Evolutionary conservation across 1,284 basidiomycete genomes (phyloP), one percentile per base, ranked within the genome.

Genomic region (Cryptococcus sp.): DNA sequence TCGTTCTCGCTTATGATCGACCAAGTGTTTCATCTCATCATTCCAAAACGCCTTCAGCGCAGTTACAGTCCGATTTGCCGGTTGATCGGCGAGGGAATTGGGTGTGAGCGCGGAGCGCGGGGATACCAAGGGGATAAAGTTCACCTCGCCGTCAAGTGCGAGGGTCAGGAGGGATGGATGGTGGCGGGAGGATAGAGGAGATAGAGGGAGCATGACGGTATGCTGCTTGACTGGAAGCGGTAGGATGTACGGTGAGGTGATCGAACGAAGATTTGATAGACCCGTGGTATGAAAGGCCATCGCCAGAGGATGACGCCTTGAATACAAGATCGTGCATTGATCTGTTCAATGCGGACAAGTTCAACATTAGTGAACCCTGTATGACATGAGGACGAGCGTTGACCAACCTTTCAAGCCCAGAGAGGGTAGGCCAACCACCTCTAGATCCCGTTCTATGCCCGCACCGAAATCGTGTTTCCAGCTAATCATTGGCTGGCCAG

Each of bases 391-490:
- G 40, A 16, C 13, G 25, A 4, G 30, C 52, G n/a, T 52, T 35
- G 30, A 35, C 30, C 30, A 5, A 61, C 59, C 59, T 54, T 54
- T 57, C 5, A 5, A n/a, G 16, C 39, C 43, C 27, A 55, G 11
- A 22, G 52, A 45, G 19, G 60, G 56, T 0, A 70, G 20, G 2
- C 65, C 22, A 0, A 47, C 20, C 15, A 72, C 19, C 22, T 68
- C 61, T 2, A 74, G 23, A 54, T 68, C 68, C 1, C 50, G 16
- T 5, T 50, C 20, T 15, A 48, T 54, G 1, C 63, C 64, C 0
- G 47, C 49, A 23, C 67, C 69, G 40, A 56, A 61, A 25, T 70
- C 65, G 55, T 76, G 70, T n/a, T 40, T 63, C 68, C 70, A 75
- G 22, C 63, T 67, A 17, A 73, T 25, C 0, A 50, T 52, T 1